Base-by-base conservation (phyloP, 2,329 filamentous ascomycete species). In the Nemania sp. region DNA sequence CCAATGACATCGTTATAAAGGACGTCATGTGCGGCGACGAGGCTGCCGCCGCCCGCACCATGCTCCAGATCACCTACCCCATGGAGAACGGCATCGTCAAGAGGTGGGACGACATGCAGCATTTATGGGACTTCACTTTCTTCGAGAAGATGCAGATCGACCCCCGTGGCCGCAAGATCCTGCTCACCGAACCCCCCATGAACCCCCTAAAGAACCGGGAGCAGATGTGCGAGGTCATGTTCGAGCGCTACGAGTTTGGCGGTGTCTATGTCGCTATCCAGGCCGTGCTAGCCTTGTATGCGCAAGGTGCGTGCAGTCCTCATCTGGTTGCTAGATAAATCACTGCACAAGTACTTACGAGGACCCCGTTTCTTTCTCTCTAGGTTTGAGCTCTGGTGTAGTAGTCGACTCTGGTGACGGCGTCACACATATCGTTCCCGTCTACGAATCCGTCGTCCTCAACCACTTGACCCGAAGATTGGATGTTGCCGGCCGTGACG, bases 21-120 rank as follows among this genome's bases (percentile, higher is more conserved):
- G 96, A 99, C 84, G 98, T 99, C 80, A 99, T 99, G 96, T 98
- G 95, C 83, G 96, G 96, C 80, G 96, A 99, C 84, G 95, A 99
- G 84, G 96, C 96, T 57, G 94, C 96, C 18, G 94, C 94, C 62
- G 95, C 96, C 73, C 90, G 96, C 77, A 97, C 93, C 70, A 97
- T 98, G 94, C 90, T 99, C 69, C 96, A 99, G 82, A 97, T 99
- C 79, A 97, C 92, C 82, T 99, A 99, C 81, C 96, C 96, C 75
- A 99, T 99, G 96, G 96, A 99, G 82, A 99, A 99, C 81, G 96
- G 96, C 77, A 98, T 99, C 77, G 94, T 99, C 74, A 98, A 98
- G 88, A 94, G 94, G 79, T 99, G 96, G 96, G 96, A 99, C 76
- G 96, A 99, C 82, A 99, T 99, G 96, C 93, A 97, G 85, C 95